Base-by-base conservation (phyloP, 805 yeast genomes). In the Metschnikowia santaceciliae region DNA sequence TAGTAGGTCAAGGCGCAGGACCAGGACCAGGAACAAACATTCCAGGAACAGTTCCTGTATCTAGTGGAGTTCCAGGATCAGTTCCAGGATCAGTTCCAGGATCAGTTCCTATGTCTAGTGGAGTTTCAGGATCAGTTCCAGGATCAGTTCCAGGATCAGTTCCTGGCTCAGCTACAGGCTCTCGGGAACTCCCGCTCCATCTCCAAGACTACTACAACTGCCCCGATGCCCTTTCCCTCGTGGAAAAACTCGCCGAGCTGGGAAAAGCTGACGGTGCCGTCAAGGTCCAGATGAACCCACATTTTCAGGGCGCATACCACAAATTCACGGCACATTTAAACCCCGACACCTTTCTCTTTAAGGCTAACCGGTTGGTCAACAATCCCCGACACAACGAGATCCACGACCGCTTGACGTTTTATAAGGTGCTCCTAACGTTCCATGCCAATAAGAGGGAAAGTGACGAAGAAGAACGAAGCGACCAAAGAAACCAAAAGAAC, bases 241-340 rank as follows among this genome's bases (percentile, higher is more conserved):
- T 88, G 15, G 84, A 86, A 20, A 72, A 79, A 13, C 65, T 81
- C 1, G 64, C 68, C 11, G 71, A 75, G 0, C 59, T 75, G 8
- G 96, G 94, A 2, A 67, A 63, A 32, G 63, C 69, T 30, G 81
- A 76, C 63, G 97, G 97, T 0, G 90, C 94, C 60, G 67, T 90
- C 41, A 91, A 90, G 61, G 63, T 91, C 2, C 71, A 79, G 6
- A 84, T 95, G 4, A 91, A 92, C 26, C 58, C 54, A 11, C 47
- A 36, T 15, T 44, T 44, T 14, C 47, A 44, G 34, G 47, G 15
- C 6, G 33, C 47, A 17, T 44, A 44, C 41, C 39, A 36, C 26
- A 61, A 61, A 11, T 53, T 57, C 7, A 59, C 55, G 33, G 59
- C 66, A 46, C 70, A 62, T 46, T 56, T 71, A 32, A 77, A 79